These are phyloP conservation scores for Trichophaea hybrida DNA, from an alignment of 2,329 filamentous ascomycete species.

Conservation along the genomic window DNA sequence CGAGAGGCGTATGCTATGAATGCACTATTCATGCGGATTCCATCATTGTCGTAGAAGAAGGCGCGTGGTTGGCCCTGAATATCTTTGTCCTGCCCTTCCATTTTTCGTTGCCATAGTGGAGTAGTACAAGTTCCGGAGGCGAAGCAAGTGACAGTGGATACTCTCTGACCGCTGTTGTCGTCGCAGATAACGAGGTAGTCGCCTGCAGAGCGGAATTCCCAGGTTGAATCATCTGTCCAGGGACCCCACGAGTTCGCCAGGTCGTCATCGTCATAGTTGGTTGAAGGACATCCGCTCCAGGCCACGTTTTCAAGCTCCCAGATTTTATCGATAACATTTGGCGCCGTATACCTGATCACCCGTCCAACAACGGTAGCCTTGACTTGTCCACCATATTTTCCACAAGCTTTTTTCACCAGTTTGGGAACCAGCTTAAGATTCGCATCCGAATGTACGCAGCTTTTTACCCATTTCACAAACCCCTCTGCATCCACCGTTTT, in stretches of 20 bases:
- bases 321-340: background rate
- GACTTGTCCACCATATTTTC: conserved; percentile 1
- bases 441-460: conserved; percentile 17
- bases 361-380: conserved; percentile 14
- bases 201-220: conserved; percentile 25
- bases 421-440: conserved; percentile 16
- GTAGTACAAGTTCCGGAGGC: conserved; percentile 5
- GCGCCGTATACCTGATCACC: conserved; percentile 5
- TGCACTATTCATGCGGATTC: conserved; percentile 21
- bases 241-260: conserved; percentile 6
- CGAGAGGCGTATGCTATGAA: conserved; percentile 23
- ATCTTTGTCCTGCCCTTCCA: background rate
- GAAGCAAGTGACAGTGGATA: conserved; percentile 25
- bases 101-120: conserved; percentile 22
- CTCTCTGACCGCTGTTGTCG: conserved; percentile 19
- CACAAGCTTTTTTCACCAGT: conserved; percentile 4
- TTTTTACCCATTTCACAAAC: conserved; percentile 8
- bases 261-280: background rate
- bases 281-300: conserved; percentile 10
- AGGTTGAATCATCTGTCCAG: conserved; percentile 13
- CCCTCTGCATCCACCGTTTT: conserved; percentile 5
- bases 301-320: conserved; percentile 13
- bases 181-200: conserved; percentile 25
- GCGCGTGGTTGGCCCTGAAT: conserved; percentile 2
- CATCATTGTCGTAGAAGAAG: conserved; percentile 26